phyloP scores from a whole-genome alignment of 345 rosid genomes.

The Brassica carinata region DNA sequence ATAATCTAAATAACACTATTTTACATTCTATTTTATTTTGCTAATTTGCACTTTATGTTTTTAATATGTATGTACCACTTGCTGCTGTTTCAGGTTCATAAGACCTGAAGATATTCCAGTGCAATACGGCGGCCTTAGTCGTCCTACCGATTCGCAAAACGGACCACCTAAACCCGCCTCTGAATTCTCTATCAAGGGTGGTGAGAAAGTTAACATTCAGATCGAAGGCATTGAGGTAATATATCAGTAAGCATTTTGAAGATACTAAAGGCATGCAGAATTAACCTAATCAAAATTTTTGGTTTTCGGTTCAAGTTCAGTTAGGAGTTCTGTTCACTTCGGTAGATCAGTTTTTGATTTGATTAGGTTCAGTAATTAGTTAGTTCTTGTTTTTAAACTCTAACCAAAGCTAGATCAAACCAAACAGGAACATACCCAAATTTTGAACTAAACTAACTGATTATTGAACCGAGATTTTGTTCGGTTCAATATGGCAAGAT shows the following conservation, averaged over 20 bases:
- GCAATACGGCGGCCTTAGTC: conserved; percentile 88
- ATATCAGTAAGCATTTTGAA: not conserved
- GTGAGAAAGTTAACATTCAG: conserved; percentile 95
- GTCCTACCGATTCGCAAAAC: conserved; percentile 62
- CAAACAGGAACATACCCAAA: too few species aligned
- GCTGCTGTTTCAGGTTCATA: conserved; percentile 56
- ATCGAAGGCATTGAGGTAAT: conserved; percentile 95
- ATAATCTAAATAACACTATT: not conserved
- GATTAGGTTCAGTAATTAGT: not conserved
- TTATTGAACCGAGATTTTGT: not conserved
- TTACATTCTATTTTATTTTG: not conserved
- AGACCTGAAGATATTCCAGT: conserved; percentile 90
- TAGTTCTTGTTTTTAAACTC: not conserved
- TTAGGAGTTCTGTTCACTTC: not conserved
- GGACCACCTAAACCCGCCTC: conserved; percentile 84
- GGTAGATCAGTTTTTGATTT: not conserved
- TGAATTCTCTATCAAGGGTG: conserved; percentile 88
- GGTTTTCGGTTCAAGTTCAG: not conserved
- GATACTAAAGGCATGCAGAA: not conserved
- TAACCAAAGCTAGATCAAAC: too few species aligned
- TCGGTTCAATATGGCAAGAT: not conserved
- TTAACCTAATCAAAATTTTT: not conserved
- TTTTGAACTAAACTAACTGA: not conserved
- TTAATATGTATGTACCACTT: not conserved
- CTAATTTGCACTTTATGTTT: not conserved